These are phyloP conservation scores for Trichocomaceae sp. DNA, from an alignment of 2,329 filamentous ascomycete species.

Conservation along the genomic window DNA sequence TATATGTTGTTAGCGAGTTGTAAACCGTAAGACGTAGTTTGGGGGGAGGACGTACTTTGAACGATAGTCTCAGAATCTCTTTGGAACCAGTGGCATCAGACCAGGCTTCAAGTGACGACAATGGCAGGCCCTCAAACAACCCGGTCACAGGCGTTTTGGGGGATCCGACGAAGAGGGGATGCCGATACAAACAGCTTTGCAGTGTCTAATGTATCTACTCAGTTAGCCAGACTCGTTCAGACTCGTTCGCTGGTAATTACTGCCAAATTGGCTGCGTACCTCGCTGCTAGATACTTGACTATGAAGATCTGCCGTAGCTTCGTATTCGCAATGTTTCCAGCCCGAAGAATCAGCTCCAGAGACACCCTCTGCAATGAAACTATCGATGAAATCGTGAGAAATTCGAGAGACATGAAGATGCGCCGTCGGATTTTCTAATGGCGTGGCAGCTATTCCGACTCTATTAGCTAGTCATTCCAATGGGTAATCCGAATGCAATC, in stretches of 20 bases:
- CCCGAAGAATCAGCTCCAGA: constrained; percentile 14
- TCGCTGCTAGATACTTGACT: constrained; percentile 29
- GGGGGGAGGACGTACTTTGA: constrained; percentile 4
- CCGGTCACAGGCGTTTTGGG: background rate
- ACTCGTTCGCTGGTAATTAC: background rate
- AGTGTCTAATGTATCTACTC: constrained; percentile 18
- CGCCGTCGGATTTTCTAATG: constrained; percentile 1
- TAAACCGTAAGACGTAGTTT: too few relatives aligned
- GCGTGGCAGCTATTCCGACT: constrained; percentile 15
- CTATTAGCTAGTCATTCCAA: background rate
- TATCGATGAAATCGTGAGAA: constrained; percentile 13
- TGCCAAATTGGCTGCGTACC: background rate
- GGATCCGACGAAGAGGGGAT: constrained; percentile 5
- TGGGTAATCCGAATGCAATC: background rate
- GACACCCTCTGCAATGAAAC: constrained; percentile 12
- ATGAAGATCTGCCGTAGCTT: constrained; percentile 6
- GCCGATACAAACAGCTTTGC: constrained; percentile 9
- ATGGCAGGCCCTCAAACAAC: constrained; percentile 2
- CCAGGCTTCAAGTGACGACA: constrained; percentile 8
- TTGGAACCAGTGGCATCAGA: constrained; percentile 8
- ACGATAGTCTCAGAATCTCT: constrained; percentile 8
- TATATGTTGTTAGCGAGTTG: constrained; percentile 7
- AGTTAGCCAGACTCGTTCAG: background rate
- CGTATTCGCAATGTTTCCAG: constrained; percentile 20
- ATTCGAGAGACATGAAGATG: constrained; percentile 15